A percentile compares a stretch with the other conserved stretches of the same genome.
These are phyloP conservation scores for Aspergillus tamarii DNA, from an alignment of 2,329 filamentous ascomycete genomes.

Conservation along the genomic window DNA sequence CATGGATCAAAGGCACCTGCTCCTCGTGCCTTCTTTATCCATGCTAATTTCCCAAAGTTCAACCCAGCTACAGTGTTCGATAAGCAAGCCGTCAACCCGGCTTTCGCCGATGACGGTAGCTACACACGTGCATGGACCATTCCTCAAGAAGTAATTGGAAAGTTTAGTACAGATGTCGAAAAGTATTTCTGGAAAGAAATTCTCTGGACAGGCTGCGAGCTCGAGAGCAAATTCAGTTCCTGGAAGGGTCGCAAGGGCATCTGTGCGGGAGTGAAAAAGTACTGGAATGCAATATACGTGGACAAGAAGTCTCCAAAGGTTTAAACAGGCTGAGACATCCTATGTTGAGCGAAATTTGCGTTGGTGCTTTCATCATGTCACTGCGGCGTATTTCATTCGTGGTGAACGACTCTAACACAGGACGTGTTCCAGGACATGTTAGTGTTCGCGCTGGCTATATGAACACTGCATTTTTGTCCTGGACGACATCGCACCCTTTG, in stretches of 20 bases:
- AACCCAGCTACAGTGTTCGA: conserved; percentile 43
- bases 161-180: conserved; percentile 42
- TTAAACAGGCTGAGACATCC: not conserved
- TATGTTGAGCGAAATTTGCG: conserved; percentile 1
- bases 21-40: conserved; percentile 43
- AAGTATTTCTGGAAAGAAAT: conserved; percentile 44
- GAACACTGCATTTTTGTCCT: not conserved
- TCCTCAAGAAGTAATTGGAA: conserved; percentile 30
- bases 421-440: not conserved
- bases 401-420: not conserved
- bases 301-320: not conserved
- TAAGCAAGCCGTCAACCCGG: conserved; percentile 31
- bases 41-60: conserved; percentile 46
- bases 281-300: conserved; percentile 41
- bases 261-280: conserved; percentile 36
- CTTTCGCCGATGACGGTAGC: conserved; percentile 35
- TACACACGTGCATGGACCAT: conserved; percentile 39
- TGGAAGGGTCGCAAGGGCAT: conserved; percentile 38
- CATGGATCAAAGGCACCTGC: conserved; percentile 31
- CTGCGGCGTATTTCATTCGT: not conserved
- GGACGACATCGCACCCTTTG: not conserved
- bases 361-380: not conserved
- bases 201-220: conserved; percentile 41
- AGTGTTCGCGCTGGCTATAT: not conserved
- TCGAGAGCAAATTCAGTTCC: conserved; percentile 36